Evolutionary conservation across 495 filamentous ascomycete species (phyloP).

Genomic region (Aspergillus nidulans): DNA sequence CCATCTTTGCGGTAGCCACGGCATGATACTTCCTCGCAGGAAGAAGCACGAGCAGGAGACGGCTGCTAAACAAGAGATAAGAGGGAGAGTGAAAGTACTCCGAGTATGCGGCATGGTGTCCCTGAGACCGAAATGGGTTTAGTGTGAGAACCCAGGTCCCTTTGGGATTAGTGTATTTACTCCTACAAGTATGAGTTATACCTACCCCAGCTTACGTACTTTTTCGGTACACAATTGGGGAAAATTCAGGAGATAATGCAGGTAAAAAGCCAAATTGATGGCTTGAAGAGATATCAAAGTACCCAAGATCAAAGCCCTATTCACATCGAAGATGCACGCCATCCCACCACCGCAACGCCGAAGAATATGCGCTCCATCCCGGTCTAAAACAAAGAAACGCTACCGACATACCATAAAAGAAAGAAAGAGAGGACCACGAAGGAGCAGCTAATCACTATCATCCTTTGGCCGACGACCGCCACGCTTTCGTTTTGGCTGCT

Average conservation of each 20-base stretch:
- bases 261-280: background rate
- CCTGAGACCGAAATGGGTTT: background rate
- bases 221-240: background rate
- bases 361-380: conserved; percentile 31
- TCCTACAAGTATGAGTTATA: background rate
- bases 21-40: conserved; percentile 28
- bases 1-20: conserved; percentile 31
- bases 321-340: conserved; percentile 28
- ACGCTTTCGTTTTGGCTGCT: conserved; percentile 48
- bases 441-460: conserved; percentile 34
- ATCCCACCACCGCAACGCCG: conserved; percentile 26
- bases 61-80: conserved; percentile 6
- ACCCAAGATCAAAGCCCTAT: conserved; percentile 22
- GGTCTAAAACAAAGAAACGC: conserved; percentile 27
- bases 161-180: background rate
- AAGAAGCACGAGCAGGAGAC: conserved; percentile 16
- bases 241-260: background rate
- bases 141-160: background rate
- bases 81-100: conserved; percentile 5
- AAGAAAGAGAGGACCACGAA: background rate
- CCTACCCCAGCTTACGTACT: no score
- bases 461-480: conserved; percentile 45
- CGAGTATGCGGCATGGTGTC: background rate
- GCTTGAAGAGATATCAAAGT: conserved; percentile 7
- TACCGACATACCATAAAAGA: conserved; percentile 23